Base-by-base conservation (phyloP, 306 rosid species). In the Trifolium subterraneum region DNA sequence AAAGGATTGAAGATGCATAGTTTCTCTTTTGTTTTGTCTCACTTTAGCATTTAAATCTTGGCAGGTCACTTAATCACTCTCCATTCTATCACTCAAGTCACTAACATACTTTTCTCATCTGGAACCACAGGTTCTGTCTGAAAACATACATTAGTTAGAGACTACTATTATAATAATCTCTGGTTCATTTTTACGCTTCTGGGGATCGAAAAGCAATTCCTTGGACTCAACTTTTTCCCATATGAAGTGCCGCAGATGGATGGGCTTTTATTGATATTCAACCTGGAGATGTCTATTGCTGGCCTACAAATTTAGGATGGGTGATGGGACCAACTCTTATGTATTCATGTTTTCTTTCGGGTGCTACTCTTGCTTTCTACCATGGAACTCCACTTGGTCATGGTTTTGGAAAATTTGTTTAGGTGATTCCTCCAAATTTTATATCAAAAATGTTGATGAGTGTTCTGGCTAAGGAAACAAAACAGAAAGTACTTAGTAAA, bases 301-400 rank as follows among this genome's bases (percentile, higher is more conserved):
- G 96, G 96, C 99, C 98, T 2, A 90, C 99, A 68, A 94, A 85
- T 85, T 87, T 94, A 83, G 95, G 97, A 78, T 92, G 99, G 99
- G 95, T 87, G 71, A 77, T 94, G 91, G 99, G 99, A 45, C 99
- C 93, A 50, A 62, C 84, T 35, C 14, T 86, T 66, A 50, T 94
- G 29, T 94, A 90, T 82, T 80, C 90, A 19, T 77, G 92, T 86
- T 86, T 94, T 71, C 83, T 92, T 29, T 0, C 74, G 48, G 95
- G 97, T 71, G 86, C 96, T 64, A 87, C 99, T 76, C 95, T 94
- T 77, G 99, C 97, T 56, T 81, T 94, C 5, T 94, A 86, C 82
- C 99, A 94, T 84, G 97, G 99, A 79, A 92, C 99, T 83, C 99
- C 96, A 41, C 90, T 94, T 10, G 88, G 90, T 83, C 81, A 19